Base-by-base conservation (phyloP, 2,329 filamentous ascomycete species). In the Colletotrichum sp. region DNA sequence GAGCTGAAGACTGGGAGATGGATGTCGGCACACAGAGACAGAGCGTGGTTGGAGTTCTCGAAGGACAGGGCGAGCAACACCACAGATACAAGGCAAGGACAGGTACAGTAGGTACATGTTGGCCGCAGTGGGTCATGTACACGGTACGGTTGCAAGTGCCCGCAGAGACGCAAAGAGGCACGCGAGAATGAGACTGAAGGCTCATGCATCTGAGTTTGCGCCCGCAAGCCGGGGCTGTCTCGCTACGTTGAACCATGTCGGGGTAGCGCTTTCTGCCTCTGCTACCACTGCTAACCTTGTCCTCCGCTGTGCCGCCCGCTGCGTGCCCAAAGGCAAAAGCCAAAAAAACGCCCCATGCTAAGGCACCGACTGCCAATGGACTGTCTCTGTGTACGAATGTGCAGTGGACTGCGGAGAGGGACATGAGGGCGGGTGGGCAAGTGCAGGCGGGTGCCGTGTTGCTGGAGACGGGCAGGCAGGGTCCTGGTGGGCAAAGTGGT, bases 251-350 rank as follows among this genome's bases (percentile, higher is more conserved):
- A 59, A 48, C 73, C 66, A 65, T 64, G 59, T 73, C 36, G 66
- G 43, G 59, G 71, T 63, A 75, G 69, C 48, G 56, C 68, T 36
- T 14, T 26, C 38, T 70, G 9, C 56, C 56, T 70, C 55, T 64
- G 58, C 43, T 70, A 64, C 68, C 38, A 55, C 28, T 68, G 28
- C 73, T 63, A 73, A 73, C 69, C 73, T 73, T 75, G 69, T 56
- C 73, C 58, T 52, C 36, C 63, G 63, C 69, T 64, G 58, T 73
- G 70, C 73, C 69, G 73, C 73, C 73, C 69, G 73, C 73, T 73
- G 63, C 63, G 48, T 73, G 36, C 69, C 69, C 69, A 73, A 75
- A 52, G 32, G 32, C 21, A 72, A 74, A 75, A 75, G 73, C 73
- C 69, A 73, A 73, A 73, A 52, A 64, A 69, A 63, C 73, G 70